Evolutionary conservation across 2,329 filamentous ascomycete genomes (phyloP).

Genomic region (Cordyceps javanica): DNA sequence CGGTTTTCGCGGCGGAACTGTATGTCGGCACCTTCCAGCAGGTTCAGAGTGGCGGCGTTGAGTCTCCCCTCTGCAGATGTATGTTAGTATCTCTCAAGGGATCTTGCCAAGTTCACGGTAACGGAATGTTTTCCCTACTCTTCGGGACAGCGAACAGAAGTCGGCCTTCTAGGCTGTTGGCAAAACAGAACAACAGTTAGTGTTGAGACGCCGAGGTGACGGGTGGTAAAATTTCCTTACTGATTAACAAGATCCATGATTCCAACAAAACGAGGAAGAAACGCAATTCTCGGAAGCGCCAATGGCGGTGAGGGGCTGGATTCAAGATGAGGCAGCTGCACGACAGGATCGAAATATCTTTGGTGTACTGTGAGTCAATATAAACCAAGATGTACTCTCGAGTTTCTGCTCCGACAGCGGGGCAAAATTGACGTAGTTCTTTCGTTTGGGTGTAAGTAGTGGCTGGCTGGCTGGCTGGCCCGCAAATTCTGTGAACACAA

Average conservation of each 20-base stretch:
- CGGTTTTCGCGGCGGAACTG: constrained; percentile 93
- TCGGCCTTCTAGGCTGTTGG: constrained; percentile 11
- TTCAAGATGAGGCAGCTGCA: neutral
- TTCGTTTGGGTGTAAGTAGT: too few species aligned
- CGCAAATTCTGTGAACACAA: too few species aligned
- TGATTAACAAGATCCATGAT: constrained; percentile 57
- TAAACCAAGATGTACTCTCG: neutral
- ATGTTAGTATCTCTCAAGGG: constrained; percentile 10
- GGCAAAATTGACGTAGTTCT: constrained; percentile 2
- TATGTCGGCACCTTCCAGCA: constrained; percentile 89
- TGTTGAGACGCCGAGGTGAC: neutral
- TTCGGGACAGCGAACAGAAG: constrained; percentile 63
- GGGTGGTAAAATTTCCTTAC: constrained; percentile 31
- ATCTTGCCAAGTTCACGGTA: neutral
- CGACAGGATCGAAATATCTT: neutral
- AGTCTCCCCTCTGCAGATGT: constrained; percentile 74
- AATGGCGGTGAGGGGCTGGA: neutral
- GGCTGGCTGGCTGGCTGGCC: too few species aligned
- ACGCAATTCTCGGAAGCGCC: neutral
- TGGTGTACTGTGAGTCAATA: neutral
- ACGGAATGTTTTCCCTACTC: constrained; percentile 53
- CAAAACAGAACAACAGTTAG: neutral
- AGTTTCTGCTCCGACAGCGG: constrained; percentile 8
- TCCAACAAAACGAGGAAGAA: neutral
- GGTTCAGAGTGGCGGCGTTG: constrained; percentile 79